Percentiles rank a stretch among this genome's conserved stretches.
These are phyloP conservation scores for Starmera pachycereana DNA, from an alignment of 805 yeast genomes.

Conservation along the genomic window DNA sequence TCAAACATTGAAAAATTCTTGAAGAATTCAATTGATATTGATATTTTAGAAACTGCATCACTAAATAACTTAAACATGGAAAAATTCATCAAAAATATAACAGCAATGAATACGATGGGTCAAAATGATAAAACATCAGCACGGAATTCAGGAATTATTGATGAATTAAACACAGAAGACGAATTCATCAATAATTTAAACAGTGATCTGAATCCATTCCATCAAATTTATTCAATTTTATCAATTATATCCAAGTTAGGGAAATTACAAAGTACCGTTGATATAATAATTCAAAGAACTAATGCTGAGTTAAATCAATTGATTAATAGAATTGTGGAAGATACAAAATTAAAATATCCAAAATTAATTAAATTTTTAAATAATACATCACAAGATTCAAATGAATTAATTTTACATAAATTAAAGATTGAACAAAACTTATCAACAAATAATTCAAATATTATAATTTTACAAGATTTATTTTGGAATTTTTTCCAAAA, in stretches of 20 bases:
- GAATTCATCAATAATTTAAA: conserved; percentile 16
- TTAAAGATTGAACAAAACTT: conserved; percentile 15
- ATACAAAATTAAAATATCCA: conserved; percentile 47
- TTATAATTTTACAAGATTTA: conserved; percentile 54
- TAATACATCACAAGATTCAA: conserved; percentile 8
- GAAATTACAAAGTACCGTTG: conserved; percentile 47
- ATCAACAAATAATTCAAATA: conserved; percentile 35
- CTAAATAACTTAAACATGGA: conserved; percentile 25
- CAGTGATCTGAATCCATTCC: conserved; percentile 36
- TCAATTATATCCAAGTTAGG: conserved; percentile 50
- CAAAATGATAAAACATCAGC: conserved; percentile 9
- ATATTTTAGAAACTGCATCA: conserved; percentile 39
- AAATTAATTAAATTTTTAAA: conserved; percentile 24
- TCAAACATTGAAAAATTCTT: conserved; percentile 43
- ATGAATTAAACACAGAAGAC: conserved; percentile 9
- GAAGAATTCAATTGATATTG: conserved; percentile 46
- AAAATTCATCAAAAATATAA: conserved; percentile 23
- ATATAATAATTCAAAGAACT: conserved; percentile 41
- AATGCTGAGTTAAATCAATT: conserved; percentile 56
- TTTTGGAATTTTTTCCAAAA: conserved; percentile 62
- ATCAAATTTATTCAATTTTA: conserved; percentile 42
- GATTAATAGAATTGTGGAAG: conserved; percentile 52
- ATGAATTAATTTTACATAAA: conserved; percentile 18
- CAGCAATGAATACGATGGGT: conserved; percentile 1
- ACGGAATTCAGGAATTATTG: conserved; percentile 17